A percentile compares a stretch with the other conserved stretches of the same genome.
Evolutionary conservation across 176 grass and related monocot genomes (phyloP).

Genomic region (Bothriochloa decipiens): DNA sequence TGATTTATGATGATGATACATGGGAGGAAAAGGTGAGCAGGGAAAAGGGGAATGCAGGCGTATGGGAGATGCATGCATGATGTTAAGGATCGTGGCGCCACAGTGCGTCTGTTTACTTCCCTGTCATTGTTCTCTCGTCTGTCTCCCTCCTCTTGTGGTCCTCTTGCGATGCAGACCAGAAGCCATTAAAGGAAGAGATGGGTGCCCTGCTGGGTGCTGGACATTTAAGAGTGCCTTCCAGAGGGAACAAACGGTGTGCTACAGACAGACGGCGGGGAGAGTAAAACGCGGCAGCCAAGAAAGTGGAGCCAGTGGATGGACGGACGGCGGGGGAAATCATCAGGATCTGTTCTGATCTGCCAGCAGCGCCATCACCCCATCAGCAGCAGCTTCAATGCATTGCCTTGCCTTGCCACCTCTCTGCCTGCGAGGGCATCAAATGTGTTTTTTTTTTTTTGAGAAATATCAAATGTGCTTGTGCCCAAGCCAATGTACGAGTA

Average conservation of each 20-base stretch:
- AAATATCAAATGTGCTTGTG: not conserved
- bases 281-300: conserved; percentile 45
- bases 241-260: conserved; percentile 52
- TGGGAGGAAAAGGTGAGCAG: conserved; percentile 3
- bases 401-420: conserved; percentile 1
- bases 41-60: conserved; percentile 11
- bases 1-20: not conserved
- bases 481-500: conserved; percentile 29
- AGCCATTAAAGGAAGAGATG: conserved; percentile 68
- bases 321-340: not conserved
- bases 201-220: conserved; percentile 36
- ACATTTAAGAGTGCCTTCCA: conserved; percentile 52
- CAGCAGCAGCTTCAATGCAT: conserved; percentile 25
- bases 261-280: conserved; percentile 6
- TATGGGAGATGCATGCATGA: conserved; percentile 50
- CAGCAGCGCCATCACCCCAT: conserved; percentile 4
- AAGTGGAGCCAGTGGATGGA: conserved; percentile 2
- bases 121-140: conserved; percentile 47
- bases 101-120: conserved; percentile 45
- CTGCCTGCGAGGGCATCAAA: conserved; percentile 14
- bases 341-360: conserved; percentile 24
- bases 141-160: conserved; percentile 47
- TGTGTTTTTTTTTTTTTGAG: no score
- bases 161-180: conserved; percentile 54
- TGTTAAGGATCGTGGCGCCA: conserved; percentile 60